These are phyloP conservation scores for Geranium rotundifolium DNA, from an alignment of 345 rosid genomes.

Conservation along the genomic window DNA sequence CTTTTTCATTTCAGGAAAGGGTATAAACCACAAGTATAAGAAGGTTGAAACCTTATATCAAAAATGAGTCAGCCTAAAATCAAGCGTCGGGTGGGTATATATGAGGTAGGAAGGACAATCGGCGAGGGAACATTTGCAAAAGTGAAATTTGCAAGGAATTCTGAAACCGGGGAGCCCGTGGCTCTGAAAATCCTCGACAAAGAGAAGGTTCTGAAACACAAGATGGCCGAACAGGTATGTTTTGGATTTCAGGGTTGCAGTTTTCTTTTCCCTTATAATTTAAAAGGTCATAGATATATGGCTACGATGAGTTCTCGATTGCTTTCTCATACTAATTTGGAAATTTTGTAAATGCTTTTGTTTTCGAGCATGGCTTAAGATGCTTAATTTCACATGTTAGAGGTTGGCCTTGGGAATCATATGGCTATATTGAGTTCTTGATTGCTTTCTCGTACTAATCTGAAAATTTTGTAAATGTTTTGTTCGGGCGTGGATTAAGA, in stretches of 20 bases:
- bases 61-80: conserved; percentile 56
- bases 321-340: background rate
- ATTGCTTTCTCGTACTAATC: background rate
- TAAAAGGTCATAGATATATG: background rate
- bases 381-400: background rate
- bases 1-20: background rate
- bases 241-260: background rate
- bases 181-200: conserved; percentile 96
- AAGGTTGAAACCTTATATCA: background rate
- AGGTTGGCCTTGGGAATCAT: background rate
- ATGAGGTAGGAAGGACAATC: conserved; percentile 91
- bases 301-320: background rate
- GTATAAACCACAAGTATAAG: background rate
- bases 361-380: no score
- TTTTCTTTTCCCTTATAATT: background rate
- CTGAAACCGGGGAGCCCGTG: conserved; percentile 70
- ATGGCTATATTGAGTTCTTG: background rate
- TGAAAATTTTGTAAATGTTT: background rate
- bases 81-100: conserved; percentile 78
- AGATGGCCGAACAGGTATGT: conserved; percentile 91
- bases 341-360: background rate
- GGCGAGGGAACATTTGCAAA: conserved; percentile 97
- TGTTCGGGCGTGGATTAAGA: no score
- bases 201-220: conserved; percentile 91
- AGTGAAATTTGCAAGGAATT: conserved; percentile 89